Evolutionary conservation across 352 stramenopile species (phyloP), one percentile per base, ranked within the genome.

Genomic region (Pythium rishiriense): DNA sequence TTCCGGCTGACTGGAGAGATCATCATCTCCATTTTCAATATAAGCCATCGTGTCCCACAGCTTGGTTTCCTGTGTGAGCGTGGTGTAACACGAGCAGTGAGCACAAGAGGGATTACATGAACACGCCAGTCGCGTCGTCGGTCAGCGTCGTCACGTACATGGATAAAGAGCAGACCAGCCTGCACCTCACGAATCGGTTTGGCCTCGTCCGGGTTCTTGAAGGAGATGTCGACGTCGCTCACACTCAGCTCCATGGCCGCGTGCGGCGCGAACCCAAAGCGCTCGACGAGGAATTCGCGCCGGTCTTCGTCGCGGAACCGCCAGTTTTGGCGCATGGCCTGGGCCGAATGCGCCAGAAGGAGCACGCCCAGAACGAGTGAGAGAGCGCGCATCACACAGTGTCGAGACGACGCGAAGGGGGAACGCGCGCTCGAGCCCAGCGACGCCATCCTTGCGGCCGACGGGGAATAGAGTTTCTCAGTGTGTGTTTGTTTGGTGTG

Each of bases 221-320:
- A 66, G 2, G 62, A 50, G 42, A 74, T 62, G 17, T 43, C 54
- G 14, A 97, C 89, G 66, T 77, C 70, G 4, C 63, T 69, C 21
- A 97, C 78, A n/a, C 64, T 74, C 28, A 97, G 62, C 58, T 96
- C 75, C 68, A 97, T 79, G 41, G 71, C 66, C 6, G 89, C 90
- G 12, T 63, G 56, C 6, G 72, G 66, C 9, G 79, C 71, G 43
- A 98, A 97, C 39, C 89, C 91, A 62, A 98, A 98, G 69, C 85
- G 88, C 69, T 98, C 91, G 45, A 98, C 82, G 45, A 94, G 72
- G 70, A 97, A 98, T 48, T 94, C 71, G 35, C 67, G 54, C 25
- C 88, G 81, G 58, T 84, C 73, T 57, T 98, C 91, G 22, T 70
- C 48, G 21, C 68, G 59, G 50, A 97, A 93, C 29, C 29, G 43